Base-by-base conservation (phyloP, 1,139 yeast species). In the Nakaseomyces nivariensis region DNA sequence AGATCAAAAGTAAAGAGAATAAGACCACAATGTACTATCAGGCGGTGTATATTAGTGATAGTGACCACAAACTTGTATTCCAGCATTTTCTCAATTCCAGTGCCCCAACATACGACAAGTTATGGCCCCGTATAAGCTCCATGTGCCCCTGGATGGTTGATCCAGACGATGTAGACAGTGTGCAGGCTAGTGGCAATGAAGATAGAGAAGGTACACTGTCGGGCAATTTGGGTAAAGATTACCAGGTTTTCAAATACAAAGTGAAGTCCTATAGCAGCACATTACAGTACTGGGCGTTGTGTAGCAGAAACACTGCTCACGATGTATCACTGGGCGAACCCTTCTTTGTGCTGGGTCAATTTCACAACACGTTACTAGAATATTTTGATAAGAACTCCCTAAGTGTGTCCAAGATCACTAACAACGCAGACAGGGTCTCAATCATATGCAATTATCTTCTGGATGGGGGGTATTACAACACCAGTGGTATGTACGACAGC, bases 401-500 rank as follows among this genome's bases (percentile, higher is more conserved):
- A 37, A 59, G 58, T 4, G 51, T 53, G 11, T 49, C 54, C 43
- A 64, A 64, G 48, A 37, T 64, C 8, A 50, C 48, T 4, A 64
- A 64, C 51, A 64, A 64, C 43, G 54, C 55, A 33, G 68, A 64
- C 52, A 55, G 65, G 38, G 45, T 64, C 11, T 51, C 62, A 8
- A 50, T 64, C 50, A 54, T 64, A 4, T 56, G 62, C 33, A 57
- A 61, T 48, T 54, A 55, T 50, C 79, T 87, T 80, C 63, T 89
- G 26, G 95, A 87, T 58, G 82, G 80, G 46, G 92, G 94, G 1
- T 72, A 75, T 26, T 95, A 96, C 0, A 76, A 77, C 55, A 72
- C 77, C 5, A 37, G 34, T 47, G 82, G 90, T 0, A 72, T 81
- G 48, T 55, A 56, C 37, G 52, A 48, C 24, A 89, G 88, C 63